Evolutionary conservation across 495 filamentous ascomycete genomes (phyloP).

Genomic region (Penicillium verhagenii): DNA sequence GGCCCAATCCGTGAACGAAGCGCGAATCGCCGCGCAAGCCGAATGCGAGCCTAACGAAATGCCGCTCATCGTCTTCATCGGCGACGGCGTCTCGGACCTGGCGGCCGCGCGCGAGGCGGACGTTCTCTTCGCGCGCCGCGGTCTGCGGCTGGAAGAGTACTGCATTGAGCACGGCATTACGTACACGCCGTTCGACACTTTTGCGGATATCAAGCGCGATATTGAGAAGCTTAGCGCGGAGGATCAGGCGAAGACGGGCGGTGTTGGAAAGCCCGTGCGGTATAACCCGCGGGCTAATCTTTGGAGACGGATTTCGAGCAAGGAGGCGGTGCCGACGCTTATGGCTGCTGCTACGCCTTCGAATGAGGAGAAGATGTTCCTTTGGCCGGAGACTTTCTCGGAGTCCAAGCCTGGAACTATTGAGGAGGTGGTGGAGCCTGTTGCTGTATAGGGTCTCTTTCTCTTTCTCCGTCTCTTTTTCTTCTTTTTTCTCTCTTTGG

Average conservation of each 20-base stretch:
- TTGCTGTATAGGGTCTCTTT: conserved; percentile 3
- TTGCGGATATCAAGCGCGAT: conserved; percentile 66
- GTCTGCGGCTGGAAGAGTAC: conserved; percentile 69
- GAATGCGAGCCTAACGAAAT: conserved; percentile 59
- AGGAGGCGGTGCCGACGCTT: conserved; percentile 56
- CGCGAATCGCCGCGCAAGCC: conserved; percentile 50
- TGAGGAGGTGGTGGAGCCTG: conserved; percentile 11
- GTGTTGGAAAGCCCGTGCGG: conserved; percentile 57
- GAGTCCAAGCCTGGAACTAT: conserved; percentile 36
- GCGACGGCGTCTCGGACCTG: conserved; percentile 75
- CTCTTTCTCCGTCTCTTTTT: conserved; percentile 2
- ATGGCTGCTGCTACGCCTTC: conserved; percentile 54
- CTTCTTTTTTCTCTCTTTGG: not conserved
- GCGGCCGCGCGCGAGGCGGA: conserved; percentile 72
- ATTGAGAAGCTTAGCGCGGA: conserved; percentile 58
- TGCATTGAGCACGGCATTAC: conserved; percentile 63
- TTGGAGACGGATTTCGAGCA: conserved; percentile 64
- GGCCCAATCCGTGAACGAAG: conserved; percentile 62
- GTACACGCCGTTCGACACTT: conserved; percentile 66
- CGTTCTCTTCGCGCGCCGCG: conserved; percentile 70
- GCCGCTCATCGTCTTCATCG: conserved; percentile 73
- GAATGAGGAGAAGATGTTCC: conserved; percentile 62
- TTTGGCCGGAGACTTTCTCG: conserved; percentile 64
- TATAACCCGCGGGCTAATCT: conserved; percentile 73
- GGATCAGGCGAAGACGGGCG: conserved; percentile 63